Evolutionary conservation across 805 yeast species (phyloP).

Genomic region (Yamadazyma sp.): DNA sequence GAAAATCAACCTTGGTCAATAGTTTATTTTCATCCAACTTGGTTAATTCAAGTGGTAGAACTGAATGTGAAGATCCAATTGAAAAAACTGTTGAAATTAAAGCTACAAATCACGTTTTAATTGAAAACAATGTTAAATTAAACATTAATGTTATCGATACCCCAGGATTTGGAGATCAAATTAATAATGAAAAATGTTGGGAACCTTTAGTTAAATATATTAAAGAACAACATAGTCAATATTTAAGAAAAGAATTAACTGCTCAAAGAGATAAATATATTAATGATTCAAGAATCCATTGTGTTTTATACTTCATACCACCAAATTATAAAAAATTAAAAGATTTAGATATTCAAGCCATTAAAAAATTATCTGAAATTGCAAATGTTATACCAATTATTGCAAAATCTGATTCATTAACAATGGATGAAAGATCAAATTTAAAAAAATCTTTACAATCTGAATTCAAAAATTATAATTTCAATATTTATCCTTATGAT

Average conservation of each 20-base stretch:
- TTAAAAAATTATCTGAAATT: conserved; percentile 81
- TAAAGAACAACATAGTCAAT: conserved; percentile 91
- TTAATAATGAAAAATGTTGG: conserved; percentile 94
- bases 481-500: conserved; percentile 84
- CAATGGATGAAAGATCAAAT: conserved; percentile 75
- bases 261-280: conserved; percentile 86
- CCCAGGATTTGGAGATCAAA: conserved; percentile 97
- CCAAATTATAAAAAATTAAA: conserved; percentile 87
- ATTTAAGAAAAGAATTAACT: conserved; percentile 88
- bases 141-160: conserved; percentile 90
- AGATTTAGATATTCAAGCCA: conserved; percentile 76
- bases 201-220: conserved; percentile 92
- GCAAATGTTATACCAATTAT: conserved; percentile 94
- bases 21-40: conserved; percentile 84
- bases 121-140: conserved; percentile 85
- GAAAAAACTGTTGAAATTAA: conserved; percentile 85
- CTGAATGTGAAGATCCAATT: conserved; percentile 62
- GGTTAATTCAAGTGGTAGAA: conserved; percentile 72
- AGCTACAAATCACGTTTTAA: conserved; percentile 62
- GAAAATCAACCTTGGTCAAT: conserved; percentile 89
- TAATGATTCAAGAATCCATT: conserved; percentile 89
- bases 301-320: conserved; percentile 84
- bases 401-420: conserved; percentile 89
- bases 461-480: conserved; percentile 69
- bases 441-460: conserved; percentile 75